Evolutionary conservation across 2,329 filamentous ascomycete genomes (phyloP).

Genomic region (Verticillium zaregamsianum): DNA sequence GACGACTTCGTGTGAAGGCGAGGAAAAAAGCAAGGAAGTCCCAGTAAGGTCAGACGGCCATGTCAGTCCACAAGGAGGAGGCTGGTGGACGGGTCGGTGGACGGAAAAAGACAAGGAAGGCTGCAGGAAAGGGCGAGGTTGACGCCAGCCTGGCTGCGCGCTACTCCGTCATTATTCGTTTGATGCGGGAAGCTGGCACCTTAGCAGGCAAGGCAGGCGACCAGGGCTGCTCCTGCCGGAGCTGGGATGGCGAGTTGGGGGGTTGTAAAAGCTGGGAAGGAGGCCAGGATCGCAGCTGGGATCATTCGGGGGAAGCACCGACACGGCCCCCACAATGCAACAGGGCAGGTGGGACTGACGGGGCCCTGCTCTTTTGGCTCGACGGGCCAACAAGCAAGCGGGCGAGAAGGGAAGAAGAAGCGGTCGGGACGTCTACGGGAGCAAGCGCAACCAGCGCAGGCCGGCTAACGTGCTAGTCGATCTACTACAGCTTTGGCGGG

Average conservation of each 20-base stretch:
- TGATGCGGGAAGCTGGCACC: neutral
- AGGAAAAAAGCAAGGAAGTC: slow-evolving; percentile 2
- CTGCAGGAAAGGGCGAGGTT: slow-evolving; percentile 12
- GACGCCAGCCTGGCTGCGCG: slow-evolving; percentile 7
- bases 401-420: neutral
- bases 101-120: neutral
- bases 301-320: neutral
- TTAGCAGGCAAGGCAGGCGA: neutral
- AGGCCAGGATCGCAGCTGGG: neutral
- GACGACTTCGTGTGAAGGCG: slow-evolving; percentile 7
- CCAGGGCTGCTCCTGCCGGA: neutral
- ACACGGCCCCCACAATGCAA: neutral
- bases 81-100: neutral
- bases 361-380: neutral
- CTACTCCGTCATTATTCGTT: slow-evolving; percentile 6
- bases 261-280: neutral
- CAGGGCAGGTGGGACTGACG: neutral
- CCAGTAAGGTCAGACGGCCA: slow-evolving; percentile 5
- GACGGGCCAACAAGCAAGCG: neutral
- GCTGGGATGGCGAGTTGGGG: neutral
- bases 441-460: neutral
- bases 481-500: no score
- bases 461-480: neutral
- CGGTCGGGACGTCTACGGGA: neutral
- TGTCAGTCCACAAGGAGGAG: neutral